Evolutionary conservation across 352 stramenopile species (phyloP), one percentile per base, ranked within the genome.

Genomic region (Pythium biforme): DNA sequence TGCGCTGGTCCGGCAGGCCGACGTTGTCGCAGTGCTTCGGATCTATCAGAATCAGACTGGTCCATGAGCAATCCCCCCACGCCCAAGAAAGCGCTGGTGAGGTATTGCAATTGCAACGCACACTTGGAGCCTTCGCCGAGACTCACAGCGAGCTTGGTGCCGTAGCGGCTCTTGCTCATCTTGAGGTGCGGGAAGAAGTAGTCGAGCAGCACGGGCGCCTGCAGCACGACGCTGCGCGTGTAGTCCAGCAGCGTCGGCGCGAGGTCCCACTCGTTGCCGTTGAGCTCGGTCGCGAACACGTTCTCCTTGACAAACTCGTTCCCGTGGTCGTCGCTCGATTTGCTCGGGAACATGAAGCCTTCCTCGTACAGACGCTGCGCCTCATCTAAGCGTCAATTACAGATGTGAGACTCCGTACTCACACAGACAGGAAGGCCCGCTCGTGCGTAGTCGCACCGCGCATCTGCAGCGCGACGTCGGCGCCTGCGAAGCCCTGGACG

Each of bases 1-100:
- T 79, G 60, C 80, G 74, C 62, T 83, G 67, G 51, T 83, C 75
- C 0, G 75, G 75, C 3, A 83, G 54, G 0, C 75, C 75, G 25
- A 74, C 73, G 49, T 79, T 83, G 58, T 83, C 75, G 53, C 75
- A 83, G 64, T 83, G 75, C 61, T 83, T 83, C 12, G 75, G 75
- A 48, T 83, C 75, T 83, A 68, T 10, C 34, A 63, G 10, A 49
- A 31, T 14, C 19, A 23, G 15, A 11, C 66, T n/a, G 34, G 12
- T 26, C 22, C 22, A 52, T 37, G 5, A 45, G 4, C 2, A 29
- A 45, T 9, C 15, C n/a, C 9, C 43, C 23, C 29, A n/a, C n/a
- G n/a, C n/a, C n/a, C n/a, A n/a, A n/a, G n/a, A n/a, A n/a, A n/a
- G n/a, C n/a, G n/a, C n/a, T n/a, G n/a, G n/a, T n/a, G n/a, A n/a